Conservation (phyloP, 2,329 filamentous ascomycete species). For the Diplodia mutila region DNA sequence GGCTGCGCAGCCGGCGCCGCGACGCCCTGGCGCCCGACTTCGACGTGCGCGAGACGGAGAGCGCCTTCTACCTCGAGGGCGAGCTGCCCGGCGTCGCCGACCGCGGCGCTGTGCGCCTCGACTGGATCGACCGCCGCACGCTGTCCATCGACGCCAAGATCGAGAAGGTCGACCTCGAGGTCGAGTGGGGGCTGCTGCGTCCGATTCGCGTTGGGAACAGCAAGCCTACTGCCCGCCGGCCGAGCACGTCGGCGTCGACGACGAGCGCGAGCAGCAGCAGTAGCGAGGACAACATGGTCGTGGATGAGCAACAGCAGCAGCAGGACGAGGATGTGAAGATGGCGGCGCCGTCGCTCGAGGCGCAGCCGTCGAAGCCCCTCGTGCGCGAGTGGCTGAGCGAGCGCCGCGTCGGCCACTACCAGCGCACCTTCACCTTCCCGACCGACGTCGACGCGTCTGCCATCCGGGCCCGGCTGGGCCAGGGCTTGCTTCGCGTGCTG, state of each 20-base stretch:
- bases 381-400: conserved; percentile 28
- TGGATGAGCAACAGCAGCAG: conserved; percentile 29
- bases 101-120: conserved; percentile 15
- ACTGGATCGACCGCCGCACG: conserved; percentile 25
- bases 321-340: not conserved
- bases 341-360: not conserved
- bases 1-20: conserved; percentile 26
- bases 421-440: conserved; percentile 28
- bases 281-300: conserved; percentile 28
- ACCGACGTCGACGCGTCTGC: conserved; percentile 25
- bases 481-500: conserved; percentile 25
- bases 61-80: conserved; percentile 25
- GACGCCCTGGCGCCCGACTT: conserved; percentile 29
- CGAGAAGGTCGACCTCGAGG: conserved; percentile 23
- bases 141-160: conserved; percentile 23
- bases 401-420: conserved; percentile 25
- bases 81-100: conserved; percentile 21
- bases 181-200: conserved; percentile 25
- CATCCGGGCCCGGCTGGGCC: conserved; percentile 23
- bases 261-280: conserved; percentile 23
- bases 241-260: not conserved
- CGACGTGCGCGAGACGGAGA: conserved; percentile 23
- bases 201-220: conserved; percentile 24
- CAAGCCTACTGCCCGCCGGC: conserved; percentile 33
- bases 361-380: conserved; percentile 21